Evolutionary conservation across 805 yeast genomes (phyloP).

Genomic region (Metschnikowia dekortorum): DNA sequence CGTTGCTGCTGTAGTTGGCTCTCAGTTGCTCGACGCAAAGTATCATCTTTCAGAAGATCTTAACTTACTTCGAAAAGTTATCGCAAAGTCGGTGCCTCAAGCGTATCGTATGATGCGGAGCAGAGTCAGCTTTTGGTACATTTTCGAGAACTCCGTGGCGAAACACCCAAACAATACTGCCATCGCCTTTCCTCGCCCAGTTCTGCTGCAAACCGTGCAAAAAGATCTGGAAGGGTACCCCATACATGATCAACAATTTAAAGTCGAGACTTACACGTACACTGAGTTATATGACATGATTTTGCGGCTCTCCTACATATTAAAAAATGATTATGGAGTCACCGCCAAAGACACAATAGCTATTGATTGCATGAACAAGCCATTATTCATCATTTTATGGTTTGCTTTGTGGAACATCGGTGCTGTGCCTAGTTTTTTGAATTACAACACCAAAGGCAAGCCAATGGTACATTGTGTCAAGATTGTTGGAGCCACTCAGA

Average conservation of each 20-base stretch:
- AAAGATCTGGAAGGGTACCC: constrained; percentile 30
- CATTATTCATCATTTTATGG: constrained; percentile 76
- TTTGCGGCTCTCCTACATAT: constrained; percentile 59
- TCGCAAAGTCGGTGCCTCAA: constrained; percentile 40
- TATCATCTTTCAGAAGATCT: constrained; percentile 50
- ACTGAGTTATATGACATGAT: constrained; percentile 62
- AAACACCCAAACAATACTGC: constrained; percentile 52
- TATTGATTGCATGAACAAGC: constrained; percentile 75
- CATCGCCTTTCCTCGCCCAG: constrained; percentile 57
- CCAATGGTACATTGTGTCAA: constrained; percentile 78
- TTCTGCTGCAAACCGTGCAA: constrained; percentile 19
- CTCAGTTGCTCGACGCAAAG: constrained; percentile 46
- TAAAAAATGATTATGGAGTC: constrained; percentile 61
- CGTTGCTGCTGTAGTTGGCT: constrained; percentile 40
- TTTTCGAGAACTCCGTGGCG: constrained; percentile 53
- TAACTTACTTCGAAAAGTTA: constrained; percentile 42
- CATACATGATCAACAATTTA: constrained; percentile 52
- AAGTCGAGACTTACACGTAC: constrained; percentile 63
- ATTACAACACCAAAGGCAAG: constrained; percentile 69
- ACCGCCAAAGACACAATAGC: constrained; percentile 66
- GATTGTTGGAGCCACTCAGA: constrained; percentile 57
- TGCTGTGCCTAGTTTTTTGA: constrained; percentile 81
- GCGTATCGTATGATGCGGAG: constrained; percentile 32
- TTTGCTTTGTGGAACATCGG: constrained; percentile 88
- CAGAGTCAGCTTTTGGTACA: constrained; percentile 64